phyloP scores from a whole-genome alignment of 2,329 filamentous ascomycete species.

The Fusarium buharicum region DNA sequence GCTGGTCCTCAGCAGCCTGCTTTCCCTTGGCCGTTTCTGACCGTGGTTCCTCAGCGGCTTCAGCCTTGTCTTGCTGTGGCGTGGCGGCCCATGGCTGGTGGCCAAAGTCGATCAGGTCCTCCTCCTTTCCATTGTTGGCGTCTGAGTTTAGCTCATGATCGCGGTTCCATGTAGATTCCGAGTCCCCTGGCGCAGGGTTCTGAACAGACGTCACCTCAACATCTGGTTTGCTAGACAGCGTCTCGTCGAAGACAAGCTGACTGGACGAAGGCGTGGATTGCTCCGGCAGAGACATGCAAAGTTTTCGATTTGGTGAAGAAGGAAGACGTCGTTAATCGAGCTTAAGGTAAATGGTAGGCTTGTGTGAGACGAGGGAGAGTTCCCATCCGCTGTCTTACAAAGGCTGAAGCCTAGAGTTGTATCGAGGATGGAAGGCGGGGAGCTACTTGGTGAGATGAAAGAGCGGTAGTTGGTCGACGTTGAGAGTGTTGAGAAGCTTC shows the following conservation, averaged over 20 bases:
- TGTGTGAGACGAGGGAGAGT: slow-evolving; percentile 29
- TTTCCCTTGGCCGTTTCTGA: slow-evolving; percentile 42
- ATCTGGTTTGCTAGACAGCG: slow-evolving; percentile 45
- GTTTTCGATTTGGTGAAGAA: slow-evolving; percentile 22
- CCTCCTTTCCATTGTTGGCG: slow-evolving; percentile 8
- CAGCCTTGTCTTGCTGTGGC: slow-evolving; percentile 5
- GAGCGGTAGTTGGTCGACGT: slow-evolving; percentile 3
- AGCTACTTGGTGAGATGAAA: slow-evolving; percentile 13
- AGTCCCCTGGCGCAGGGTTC: slow-evolving; percentile 29
- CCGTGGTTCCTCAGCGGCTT: slow-evolving; percentile 13
- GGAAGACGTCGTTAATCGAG: neutral
- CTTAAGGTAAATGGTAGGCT: slow-evolving; percentile 21
- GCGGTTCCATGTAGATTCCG: slow-evolving; percentile 6
- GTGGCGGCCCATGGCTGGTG: slow-evolving; percentile 19
- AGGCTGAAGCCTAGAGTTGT: slow-evolving; percentile 34
- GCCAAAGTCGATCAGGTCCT: slow-evolving; percentile 40
- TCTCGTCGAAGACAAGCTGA: slow-evolving; percentile 46
- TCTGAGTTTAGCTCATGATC: slow-evolving; percentile 8
- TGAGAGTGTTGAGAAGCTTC: slow-evolving; percentile 2
- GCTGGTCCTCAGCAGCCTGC: slow-evolving; percentile 35
- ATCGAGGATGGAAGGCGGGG: slow-evolving; percentile 22
- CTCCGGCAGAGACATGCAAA: slow-evolving; percentile 54
- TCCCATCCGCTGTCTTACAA: slow-evolving; percentile 40
- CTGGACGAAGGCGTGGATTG: slow-evolving; percentile 43
- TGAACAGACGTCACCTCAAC: slow-evolving; percentile 43